Percentiles rank a stretch among this genome's conserved stretches.
phyloP scores from a whole-genome alignment of 1,139 yeast species.

The Pichia sp. region DNA sequence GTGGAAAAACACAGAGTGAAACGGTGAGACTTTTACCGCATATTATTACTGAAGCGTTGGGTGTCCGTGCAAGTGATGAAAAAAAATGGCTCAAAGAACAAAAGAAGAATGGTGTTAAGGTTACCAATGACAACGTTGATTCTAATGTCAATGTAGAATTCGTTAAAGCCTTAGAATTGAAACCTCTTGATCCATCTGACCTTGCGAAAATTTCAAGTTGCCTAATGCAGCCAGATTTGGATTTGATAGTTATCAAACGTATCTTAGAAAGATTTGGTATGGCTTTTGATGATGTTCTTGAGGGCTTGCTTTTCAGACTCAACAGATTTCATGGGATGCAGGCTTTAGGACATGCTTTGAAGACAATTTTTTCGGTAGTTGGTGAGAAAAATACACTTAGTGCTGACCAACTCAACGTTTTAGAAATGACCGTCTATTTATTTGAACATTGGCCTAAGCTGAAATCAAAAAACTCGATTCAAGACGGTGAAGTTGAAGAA shows the following conservation, averaged over 20 bases:
- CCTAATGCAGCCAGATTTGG: constrained; percentile 67
- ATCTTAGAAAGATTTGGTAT: constrained; percentile 57
- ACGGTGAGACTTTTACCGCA: constrained; percentile 82
- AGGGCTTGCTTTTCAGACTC: constrained; percentile 52
- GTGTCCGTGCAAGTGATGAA: constrained; percentile 62
- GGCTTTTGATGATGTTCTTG: constrained; percentile 46
- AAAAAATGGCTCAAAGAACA: constrained; percentile 62
- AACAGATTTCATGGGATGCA: constrained; percentile 85
- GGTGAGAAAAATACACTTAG: constrained; percentile 26
- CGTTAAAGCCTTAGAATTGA: constrained; percentile 54
- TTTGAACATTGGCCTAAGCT: constrained; percentile 74
- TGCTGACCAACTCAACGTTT: constrained; percentile 36
- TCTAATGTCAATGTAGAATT: constrained; percentile 59
- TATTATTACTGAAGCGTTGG: constrained; percentile 78
- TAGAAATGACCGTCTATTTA: constrained; percentile 49
- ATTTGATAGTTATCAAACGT: constrained; percentile 58
- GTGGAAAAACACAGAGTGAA: constrained; percentile 95
- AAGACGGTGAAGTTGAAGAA: constrained; percentile 72
- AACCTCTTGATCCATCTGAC: constrained; percentile 51
- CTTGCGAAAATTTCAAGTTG: constrained; percentile 81
- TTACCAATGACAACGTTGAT: constrained; percentile 53
- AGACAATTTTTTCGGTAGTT: constrained; percentile 32
- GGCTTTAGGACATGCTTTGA: constrained; percentile 60
- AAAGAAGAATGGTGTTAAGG: constrained; percentile 42
- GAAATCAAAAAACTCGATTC: constrained; percentile 68